Evolutionary conservation across 2,329 filamentous ascomycete species (phyloP).

Genomic region (Epichloe gansuensis): DNA sequence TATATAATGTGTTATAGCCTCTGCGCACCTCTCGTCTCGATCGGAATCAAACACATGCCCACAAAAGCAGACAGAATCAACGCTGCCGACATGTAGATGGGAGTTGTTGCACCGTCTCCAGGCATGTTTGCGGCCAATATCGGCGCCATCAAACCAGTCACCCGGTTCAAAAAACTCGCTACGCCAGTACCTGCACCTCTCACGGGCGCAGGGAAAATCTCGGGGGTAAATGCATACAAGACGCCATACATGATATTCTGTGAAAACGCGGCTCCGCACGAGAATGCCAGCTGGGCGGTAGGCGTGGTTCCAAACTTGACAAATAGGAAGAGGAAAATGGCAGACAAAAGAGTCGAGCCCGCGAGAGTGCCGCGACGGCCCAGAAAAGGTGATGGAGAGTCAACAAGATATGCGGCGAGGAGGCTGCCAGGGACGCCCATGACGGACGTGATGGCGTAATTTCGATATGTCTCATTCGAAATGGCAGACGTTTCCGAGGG

Average conservation of each 20-base stretch:
- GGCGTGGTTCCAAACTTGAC: slow-evolving; percentile 45
- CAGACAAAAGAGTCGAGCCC: slow-evolving; percentile 51
- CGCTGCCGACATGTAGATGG: slow-evolving; percentile 43
- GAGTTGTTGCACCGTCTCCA: slow-evolving; percentile 42
- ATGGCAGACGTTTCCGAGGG: slow-evolving; percentile 23
- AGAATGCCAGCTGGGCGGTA: slow-evolving; percentile 48
- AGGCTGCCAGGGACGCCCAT: slow-evolving; percentile 67
- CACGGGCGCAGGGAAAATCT: slow-evolving; percentile 61
- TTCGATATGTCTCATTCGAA: slow-evolving; percentile 51
- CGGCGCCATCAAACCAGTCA: slow-evolving; percentile 55
- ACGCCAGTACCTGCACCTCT: slow-evolving; percentile 62
- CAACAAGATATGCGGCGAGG: slow-evolving; percentile 59
- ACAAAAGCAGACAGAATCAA: slow-evolving; percentile 47
- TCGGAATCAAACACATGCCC: slow-evolving; percentile 46
- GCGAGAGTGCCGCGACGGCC: slow-evolving; percentile 64
- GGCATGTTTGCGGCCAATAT: slow-evolving; percentile 51
- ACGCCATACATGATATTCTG: slow-evolving; percentile 71
- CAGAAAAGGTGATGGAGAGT: slow-evolving; percentile 46
- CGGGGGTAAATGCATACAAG: slow-evolving; percentile 64
- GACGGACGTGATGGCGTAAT: slow-evolving; percentile 69
- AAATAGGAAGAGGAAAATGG: slow-evolving; percentile 56
- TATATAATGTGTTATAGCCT: slow-evolving; percentile 29
- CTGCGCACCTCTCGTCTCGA: slow-evolving; percentile 49
- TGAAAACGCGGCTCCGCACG: slow-evolving; percentile 55
- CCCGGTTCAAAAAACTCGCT: slow-evolving; percentile 55